Base-by-base conservation (phyloP, 805 yeast genomes). In the Dipodascopsis uninucleata region DNA sequence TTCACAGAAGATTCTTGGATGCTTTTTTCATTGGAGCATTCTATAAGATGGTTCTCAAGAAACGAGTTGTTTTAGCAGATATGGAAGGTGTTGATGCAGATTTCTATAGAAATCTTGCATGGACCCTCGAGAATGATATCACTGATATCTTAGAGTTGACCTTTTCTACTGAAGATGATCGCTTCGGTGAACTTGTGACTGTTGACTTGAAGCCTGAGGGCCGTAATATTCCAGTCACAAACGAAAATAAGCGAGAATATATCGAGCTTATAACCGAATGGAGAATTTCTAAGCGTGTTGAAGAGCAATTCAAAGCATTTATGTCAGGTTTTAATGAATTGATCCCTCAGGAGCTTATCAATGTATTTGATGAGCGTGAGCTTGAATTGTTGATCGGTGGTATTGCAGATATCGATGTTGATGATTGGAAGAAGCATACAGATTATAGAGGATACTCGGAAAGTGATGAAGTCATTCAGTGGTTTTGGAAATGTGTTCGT, bases 21-120 rank as follows among this genome's bases (percentile, higher is more conserved):
- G 97, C 97, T 0, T 93, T 93, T 76, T 93, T 93, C 67, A 96
- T 94, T 59, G 96, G 96, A 56, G 97, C 98, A 1, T 78, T 93
- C 66, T 93, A 93, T 70, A 93, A 93, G 72, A 87, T 93, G 97
- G 87, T 93, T 84, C 74, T 93, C 58, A 86, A 81, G 63, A 93
- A 93, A 68, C 88, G 88, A 71, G 96, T 93, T 56, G 90, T 87
- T 1, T 71, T 93, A 57, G 95, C 86, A 66, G 99, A 93, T 69
- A 84, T 93, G 94, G 98, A 93, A 68, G 95, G 97, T 68, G 97
- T 94, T 49, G 99, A 93, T 68, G 90, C 96, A 20, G 97, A 93
- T 63, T 88, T 90, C 70, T 87, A 87, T 71, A 80, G 93, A 62
- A 90, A 96, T 20, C 73, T 93, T 67, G 85, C 86, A 61, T 93